A percentile compares a stretch with the other conserved stretches of the same genome.
Conservation (phyloP, 177 flowering plant species). For the Vitis hybrid region DNA sequence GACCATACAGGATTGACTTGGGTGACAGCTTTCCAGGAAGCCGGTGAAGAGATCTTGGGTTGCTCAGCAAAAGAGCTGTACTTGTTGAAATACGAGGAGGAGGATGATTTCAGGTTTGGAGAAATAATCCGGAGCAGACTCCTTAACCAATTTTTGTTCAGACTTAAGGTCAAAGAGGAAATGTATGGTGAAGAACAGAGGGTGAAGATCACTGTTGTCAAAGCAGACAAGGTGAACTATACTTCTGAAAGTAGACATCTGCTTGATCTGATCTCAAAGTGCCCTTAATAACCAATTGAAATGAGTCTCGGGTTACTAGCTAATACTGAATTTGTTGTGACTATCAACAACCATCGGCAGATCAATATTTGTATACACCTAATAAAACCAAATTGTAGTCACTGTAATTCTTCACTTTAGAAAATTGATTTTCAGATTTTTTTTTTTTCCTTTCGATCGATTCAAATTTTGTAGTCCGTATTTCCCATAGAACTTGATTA, state of each 20-base stretch:
- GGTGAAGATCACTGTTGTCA: slow-evolving; percentile 78
- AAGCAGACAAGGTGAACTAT: slow-evolving; percentile 68
- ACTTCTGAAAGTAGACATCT: slow-evolving; percentile 55
- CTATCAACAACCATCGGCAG: background rate
- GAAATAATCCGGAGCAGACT: slow-evolving; percentile 49
- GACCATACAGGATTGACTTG: slow-evolving; percentile 90
- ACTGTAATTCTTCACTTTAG: background rate
- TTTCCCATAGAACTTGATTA: background rate
- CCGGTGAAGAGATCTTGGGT: slow-evolving; percentile 89
- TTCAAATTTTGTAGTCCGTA: background rate
- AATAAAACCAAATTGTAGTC: too few species aligned
- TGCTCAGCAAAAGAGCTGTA: slow-evolving; percentile 83
- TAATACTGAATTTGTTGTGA: too few species aligned
- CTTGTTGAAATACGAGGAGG: slow-evolving; percentile 55
- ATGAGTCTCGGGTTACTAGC: too few species aligned
- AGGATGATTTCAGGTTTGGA: slow-evolving; percentile 61
- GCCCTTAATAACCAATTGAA: background rate
- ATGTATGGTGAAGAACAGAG: slow-evolving; percentile 82
- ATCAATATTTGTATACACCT: background rate
- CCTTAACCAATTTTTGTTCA: slow-evolving; percentile 57
- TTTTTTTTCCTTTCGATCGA: background rate
- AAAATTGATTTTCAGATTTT: background rate
- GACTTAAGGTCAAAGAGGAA: slow-evolving; percentile 92
- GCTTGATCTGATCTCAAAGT: slow-evolving; percentile 48
- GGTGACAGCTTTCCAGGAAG: slow-evolving; percentile 97